These are phyloP conservation scores for Colletotrichum noveboracense DNA, from an alignment of 2,329 filamentous ascomycete species.

Conservation along the genomic window DNA sequence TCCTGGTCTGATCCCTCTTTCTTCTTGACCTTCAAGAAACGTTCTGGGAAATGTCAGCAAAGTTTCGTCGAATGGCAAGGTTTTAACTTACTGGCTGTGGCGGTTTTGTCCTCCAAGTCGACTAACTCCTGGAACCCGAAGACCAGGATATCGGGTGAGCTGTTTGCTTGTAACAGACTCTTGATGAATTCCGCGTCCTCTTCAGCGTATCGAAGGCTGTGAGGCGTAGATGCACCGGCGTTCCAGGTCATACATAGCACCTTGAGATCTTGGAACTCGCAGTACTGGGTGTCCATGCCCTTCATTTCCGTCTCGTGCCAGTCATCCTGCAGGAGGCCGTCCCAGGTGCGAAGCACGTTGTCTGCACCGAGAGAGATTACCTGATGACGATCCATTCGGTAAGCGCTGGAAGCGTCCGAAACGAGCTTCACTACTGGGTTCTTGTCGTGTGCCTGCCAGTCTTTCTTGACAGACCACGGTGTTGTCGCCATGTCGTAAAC, in stretches of 20 bases:
- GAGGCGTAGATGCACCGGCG: slow-evolving; percentile 92
- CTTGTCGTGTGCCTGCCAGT: slow-evolving; percentile 86
- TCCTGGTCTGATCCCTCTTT: slow-evolving; percentile 82
- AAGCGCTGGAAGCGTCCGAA: slow-evolving; percentile 81
- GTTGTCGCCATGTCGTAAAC: slow-evolving; percentile 84
- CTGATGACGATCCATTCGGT: slow-evolving; percentile 83
- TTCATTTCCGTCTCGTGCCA: slow-evolving; percentile 95
- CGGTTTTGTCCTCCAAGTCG: slow-evolving; percentile 95
- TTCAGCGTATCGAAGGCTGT: slow-evolving; percentile 73
- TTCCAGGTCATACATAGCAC: slow-evolving; percentile 94
- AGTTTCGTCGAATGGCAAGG: not conserved
- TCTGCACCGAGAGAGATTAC: slow-evolving; percentile 88
- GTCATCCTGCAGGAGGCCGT: slow-evolving; percentile 90
- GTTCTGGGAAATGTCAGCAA: slow-evolving; percentile 54
- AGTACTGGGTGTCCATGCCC: slow-evolving; percentile 80
- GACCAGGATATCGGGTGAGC: slow-evolving; percentile 85
- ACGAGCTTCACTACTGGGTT: slow-evolving; percentile 80
- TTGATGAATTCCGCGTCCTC: slow-evolving; percentile 80
- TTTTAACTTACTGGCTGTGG: slow-evolving; percentile 77
- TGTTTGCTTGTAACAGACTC: slow-evolving; percentile 76
- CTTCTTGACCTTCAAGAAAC: slow-evolving; percentile 90
- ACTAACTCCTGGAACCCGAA: slow-evolving; percentile 99
- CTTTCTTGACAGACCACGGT: slow-evolving; percentile 93
- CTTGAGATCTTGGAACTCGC: slow-evolving; percentile 81
- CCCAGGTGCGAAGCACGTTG: slow-evolving; percentile 85